Percentiles rank a stretch among this genome's conserved stretches.
Conservation (phyloP, 257 asterid genomes). For the Buddleja alternifolia region DNA sequence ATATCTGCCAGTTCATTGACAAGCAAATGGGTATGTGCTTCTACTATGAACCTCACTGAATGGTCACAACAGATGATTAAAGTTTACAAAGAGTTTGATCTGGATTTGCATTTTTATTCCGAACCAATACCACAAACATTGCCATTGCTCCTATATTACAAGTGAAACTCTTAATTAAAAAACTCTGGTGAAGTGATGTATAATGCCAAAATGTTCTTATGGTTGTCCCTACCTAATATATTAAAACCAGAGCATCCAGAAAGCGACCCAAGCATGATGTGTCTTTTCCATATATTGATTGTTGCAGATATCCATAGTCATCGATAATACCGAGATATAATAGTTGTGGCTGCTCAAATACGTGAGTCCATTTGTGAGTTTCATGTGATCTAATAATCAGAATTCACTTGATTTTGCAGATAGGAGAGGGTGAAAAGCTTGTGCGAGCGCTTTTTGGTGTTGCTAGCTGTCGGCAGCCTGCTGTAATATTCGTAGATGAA, state of each 20-base stretch:
- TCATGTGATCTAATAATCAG: slow-evolving; percentile 8
- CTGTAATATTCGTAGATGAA: slow-evolving; percentile 96
- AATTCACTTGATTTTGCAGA: slow-evolving; percentile 54
- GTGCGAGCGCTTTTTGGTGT: slow-evolving; percentile 99
- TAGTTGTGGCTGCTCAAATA: neutral
- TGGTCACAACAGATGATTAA: slow-evolving; percentile 12
- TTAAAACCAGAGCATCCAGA: slow-evolving; percentile 13
- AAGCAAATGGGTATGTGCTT: slow-evolving; percentile 88
- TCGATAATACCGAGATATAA: neutral
- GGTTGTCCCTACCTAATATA: slow-evolving; percentile 1
- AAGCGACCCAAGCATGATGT: slow-evolving; percentile 21
- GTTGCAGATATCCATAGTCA: slow-evolving; percentile 10
- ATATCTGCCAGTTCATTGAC: slow-evolving; percentile 98
- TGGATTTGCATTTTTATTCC: slow-evolving; percentile 23
- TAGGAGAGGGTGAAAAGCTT: slow-evolving; percentile 99
- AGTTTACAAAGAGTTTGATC: slow-evolving; percentile 11
- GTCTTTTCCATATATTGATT: slow-evolving; percentile 17
- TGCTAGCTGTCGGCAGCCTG: slow-evolving; percentile 98
- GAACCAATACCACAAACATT: slow-evolving; percentile 18
- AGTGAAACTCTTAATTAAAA: slow-evolving; percentile 3
- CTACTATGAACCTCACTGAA: slow-evolving; percentile 16
- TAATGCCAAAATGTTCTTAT: slow-evolving; percentile 9
- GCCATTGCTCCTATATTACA: slow-evolving; percentile 16
- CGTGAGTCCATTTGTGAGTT: slow-evolving; percentile 15
- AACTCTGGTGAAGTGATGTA: neutral